Conservation (phyloP, 495 filamentous ascomycete genomes). For the Trypethelium eluteriae region DNA sequence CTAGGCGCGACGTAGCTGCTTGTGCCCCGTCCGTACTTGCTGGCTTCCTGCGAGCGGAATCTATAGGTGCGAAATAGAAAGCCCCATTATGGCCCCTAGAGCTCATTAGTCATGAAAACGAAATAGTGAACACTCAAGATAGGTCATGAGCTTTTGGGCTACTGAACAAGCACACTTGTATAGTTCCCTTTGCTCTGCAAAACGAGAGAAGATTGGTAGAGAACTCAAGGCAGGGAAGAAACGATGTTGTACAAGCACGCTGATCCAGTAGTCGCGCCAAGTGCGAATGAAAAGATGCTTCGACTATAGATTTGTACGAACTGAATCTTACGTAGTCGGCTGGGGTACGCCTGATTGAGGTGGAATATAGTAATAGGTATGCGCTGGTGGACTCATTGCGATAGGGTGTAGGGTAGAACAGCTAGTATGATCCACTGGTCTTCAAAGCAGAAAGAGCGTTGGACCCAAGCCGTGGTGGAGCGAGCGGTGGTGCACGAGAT, state of each 20-base stretch:
- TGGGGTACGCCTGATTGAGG: background rate
- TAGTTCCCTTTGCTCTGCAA: background rate
- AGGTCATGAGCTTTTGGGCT: background rate
- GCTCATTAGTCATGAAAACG: background rate
- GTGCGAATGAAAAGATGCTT: background rate
- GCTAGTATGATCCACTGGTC: background rate
- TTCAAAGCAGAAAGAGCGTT: background rate
- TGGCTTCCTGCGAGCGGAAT: background rate
- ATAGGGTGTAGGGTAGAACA: background rate
- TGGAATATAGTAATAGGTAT: slow-evolving; percentile 11
- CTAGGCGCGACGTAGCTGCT: background rate
- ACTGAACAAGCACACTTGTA: background rate
- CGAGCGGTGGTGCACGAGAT: background rate
- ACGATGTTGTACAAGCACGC: background rate
- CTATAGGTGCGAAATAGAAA: background rate
- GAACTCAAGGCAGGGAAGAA: background rate
- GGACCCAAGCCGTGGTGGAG: background rate
- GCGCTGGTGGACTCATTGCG: background rate
- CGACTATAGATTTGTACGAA: background rate
- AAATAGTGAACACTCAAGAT: background rate
- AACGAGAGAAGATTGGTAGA: background rate
- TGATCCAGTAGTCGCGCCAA: background rate
- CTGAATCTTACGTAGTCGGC: background rate
- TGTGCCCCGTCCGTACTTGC: background rate
- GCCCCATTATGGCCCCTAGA: background rate